phyloP scores from a whole-genome alignment of 2,329 filamentous ascomycete species.

The Colletotrichum sp. region DNA sequence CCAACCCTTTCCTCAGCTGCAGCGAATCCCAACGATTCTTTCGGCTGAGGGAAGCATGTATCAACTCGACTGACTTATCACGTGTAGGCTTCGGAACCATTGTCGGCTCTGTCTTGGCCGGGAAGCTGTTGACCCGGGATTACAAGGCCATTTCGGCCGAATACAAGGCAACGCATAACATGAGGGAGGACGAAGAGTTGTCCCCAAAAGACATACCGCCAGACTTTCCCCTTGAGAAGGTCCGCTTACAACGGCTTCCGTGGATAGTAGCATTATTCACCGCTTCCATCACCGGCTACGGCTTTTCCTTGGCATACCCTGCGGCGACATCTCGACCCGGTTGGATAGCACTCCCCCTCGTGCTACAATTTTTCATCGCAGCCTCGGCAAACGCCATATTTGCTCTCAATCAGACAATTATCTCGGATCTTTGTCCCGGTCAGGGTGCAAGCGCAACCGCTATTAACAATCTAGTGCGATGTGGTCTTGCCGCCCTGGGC shows the following conservation, averaged over 20 bases:
- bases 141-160: conserved; percentile 26
- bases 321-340: conserved; percentile 16
- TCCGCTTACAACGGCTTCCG: conserved; percentile 42
- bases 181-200: conserved; percentile 28
- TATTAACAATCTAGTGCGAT: conserved; percentile 34
- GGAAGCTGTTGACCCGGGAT: conserved; percentile 45
- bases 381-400: conserved; percentile 41
- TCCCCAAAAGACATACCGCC: conserved; percentile 27
- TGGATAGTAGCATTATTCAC: conserved; percentile 35
- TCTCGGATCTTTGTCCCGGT: conserved; percentile 37
- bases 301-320: conserved; percentile 31
- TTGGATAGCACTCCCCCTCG: conserved; percentile 31
- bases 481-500: conserved; percentile 11
- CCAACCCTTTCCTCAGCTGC: not conserved
- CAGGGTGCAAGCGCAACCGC: conserved; percentile 36
- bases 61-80: not conserved
- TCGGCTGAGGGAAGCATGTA: not conserved
- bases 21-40: not conserved
- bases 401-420: conserved; percentile 36
- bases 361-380: conserved; percentile 39
- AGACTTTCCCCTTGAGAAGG: conserved; percentile 48
- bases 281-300: conserved; percentile 42
- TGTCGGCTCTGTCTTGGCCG: conserved; percentile 42
- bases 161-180: conserved; percentile 18
- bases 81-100: conserved; percentile 40